Percentiles rank a stretch among this genome's conserved stretches.
These are phyloP conservation scores for Ogataea ganodermae DNA, from an alignment of 805 yeast species.

Conservation along the genomic window DNA sequence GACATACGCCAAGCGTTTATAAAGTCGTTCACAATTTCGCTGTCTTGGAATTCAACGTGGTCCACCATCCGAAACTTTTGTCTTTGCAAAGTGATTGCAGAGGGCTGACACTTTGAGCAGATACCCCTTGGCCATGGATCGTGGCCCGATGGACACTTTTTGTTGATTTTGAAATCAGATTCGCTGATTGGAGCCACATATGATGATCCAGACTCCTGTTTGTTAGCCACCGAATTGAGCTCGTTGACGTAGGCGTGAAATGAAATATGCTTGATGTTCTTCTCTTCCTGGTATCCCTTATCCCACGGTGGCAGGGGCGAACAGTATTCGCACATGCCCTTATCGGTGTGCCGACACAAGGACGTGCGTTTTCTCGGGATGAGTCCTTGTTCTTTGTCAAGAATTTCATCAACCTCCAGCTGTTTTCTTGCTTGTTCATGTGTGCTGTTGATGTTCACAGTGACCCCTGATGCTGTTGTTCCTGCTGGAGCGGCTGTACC, in stretches of 20 bases:
- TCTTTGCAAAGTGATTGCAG: conserved; percentile 88
- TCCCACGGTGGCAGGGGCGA: conserved; percentile 97
- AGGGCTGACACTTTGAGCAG: conserved; percentile 95
- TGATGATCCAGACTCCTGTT: conserved; percentile 57
- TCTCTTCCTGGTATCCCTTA: conserved; percentile 65
- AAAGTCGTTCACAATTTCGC: conserved; percentile 73
- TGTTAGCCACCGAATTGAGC: conserved; percentile 65
- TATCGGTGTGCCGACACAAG: conserved; percentile 83
- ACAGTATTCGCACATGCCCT: conserved; percentile 98
- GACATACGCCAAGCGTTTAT: conserved; percentile 90
- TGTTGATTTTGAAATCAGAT: conserved; percentile 65
- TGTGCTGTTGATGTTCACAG: conserved; percentile 11
- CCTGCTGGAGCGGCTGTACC: conserved; percentile 9
- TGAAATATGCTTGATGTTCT: conserved; percentile 84
- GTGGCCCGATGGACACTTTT: conserved; percentile 76
- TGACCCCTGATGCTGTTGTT: background rate
- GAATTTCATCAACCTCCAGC: conserved; percentile 61
- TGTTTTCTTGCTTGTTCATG: conserved; percentile 39
- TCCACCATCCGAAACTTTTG: conserved; percentile 95
- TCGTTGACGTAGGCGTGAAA: conserved; percentile 82
- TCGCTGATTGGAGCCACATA: conserved; percentile 80
- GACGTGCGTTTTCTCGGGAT: conserved; percentile 62
- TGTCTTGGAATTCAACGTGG: conserved; percentile 86
- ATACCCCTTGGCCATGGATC: conserved; percentile 94
- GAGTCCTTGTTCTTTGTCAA: conserved; percentile 71